Percentiles rank a stretch among this genome's conserved stretches.
These are phyloP conservation scores for Lactarius quietus DNA, from an alignment of 768 basidiomycete species.

Conservation along the genomic window DNA sequence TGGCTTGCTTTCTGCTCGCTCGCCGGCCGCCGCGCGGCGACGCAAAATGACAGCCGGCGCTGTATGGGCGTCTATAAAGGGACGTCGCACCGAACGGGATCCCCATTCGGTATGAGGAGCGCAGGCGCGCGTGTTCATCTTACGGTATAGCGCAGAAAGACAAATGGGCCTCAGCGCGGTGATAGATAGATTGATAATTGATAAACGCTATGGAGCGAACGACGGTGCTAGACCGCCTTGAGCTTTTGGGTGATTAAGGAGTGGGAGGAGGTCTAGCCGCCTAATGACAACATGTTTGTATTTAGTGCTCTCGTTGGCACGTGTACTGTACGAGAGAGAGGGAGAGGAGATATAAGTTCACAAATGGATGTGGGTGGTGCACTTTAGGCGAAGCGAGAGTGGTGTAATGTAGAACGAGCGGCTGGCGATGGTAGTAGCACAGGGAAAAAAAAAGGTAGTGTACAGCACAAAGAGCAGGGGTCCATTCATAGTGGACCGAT, in stretches of 20 bases:
- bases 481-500: not conserved
- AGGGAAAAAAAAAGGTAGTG: not conserved
- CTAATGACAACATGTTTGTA: not conserved
- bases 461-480: constrained; percentile 7
- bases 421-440: not conserved
- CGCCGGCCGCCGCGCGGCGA: not conserved
- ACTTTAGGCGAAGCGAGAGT: not conserved
- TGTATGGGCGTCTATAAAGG: not conserved
- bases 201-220: not conserved
- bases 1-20: not conserved
- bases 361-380: not conserved
- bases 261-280: not conserved
- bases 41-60: not conserved
- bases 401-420: not conserved
- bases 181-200: not conserved
- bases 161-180: not conserved
- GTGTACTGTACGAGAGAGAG: not conserved
- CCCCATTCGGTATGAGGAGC: not conserved
- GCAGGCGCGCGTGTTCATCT: not conserved
- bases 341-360: not conserved
- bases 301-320: not conserved
- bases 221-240: not conserved
- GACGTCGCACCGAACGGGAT: not conserved
- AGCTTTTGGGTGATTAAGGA: not conserved
- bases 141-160: no score